Conservation (phyloP, 768 basidiomycete species). For the Russula ochroleuca region DNA sequence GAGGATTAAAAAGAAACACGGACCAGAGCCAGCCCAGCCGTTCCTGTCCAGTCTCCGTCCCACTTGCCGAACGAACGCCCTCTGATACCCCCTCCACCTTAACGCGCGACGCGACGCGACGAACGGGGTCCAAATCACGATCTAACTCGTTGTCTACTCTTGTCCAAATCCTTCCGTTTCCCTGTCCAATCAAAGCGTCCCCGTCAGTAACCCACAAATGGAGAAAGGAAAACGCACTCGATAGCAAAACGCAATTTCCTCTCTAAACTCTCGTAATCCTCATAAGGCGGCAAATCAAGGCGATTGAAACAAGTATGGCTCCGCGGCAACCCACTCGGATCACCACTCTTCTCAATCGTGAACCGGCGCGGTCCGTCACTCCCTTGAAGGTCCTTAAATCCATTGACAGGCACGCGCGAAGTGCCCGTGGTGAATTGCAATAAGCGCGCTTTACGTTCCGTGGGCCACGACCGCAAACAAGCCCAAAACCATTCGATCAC, state of each 20-base stretch:
- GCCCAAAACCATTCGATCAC: conserved; percentile 98
- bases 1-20: neutral
- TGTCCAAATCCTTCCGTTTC: conserved; percentile 73
- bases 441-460: conserved; percentile 81
- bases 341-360: conserved; percentile 93
- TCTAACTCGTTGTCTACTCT: conserved; percentile 23
- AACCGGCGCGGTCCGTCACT: conserved; percentile 90
- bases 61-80: neutral
- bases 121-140: neutral
- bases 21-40: conserved; percentile 14
- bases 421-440: conserved; percentile 88
- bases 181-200: conserved; percentile 35
- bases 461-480: conserved; percentile 83
- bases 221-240: conserved; percentile 49
- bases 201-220: conserved; percentile 1
- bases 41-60: neutral
- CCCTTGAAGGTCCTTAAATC: conserved; percentile 92
- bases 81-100: neutral
- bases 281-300: conserved; percentile 84
- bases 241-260: conserved; percentile 81
- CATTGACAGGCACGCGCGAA: conserved; percentile 84
- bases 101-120: neutral
- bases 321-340: conserved; percentile 80
- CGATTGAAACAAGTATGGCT: conserved; percentile 94
- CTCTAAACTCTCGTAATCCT: conserved; percentile 82